Evolutionary conservation across 139 green algal genomes (phyloP).

Genomic region (Chlorella sp.): DNA sequence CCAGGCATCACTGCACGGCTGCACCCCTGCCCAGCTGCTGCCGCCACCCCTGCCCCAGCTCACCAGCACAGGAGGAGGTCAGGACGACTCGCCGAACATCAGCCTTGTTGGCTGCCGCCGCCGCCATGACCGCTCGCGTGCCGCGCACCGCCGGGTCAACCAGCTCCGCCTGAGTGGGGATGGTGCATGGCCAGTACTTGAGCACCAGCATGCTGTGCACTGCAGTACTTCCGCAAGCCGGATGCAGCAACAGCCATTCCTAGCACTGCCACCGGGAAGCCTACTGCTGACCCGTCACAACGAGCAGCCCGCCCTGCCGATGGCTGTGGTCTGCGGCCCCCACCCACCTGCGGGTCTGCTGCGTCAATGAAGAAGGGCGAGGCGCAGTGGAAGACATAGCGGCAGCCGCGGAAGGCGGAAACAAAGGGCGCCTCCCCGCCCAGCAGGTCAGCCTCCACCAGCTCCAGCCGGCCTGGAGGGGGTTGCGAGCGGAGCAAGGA

Average conservation of each 20-base stretch:
- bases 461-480: conserved; percentile 46
- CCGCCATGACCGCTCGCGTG: conserved; percentile 62
- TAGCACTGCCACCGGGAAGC: too few relatives aligned
- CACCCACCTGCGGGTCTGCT: conserved; percentile 27
- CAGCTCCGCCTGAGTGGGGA: conserved; percentile 47
- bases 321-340: too few relatives aligned
- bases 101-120: conserved; percentile 55
- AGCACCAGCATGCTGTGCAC: too few relatives aligned
- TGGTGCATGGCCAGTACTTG: too few relatives aligned
- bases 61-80: conserved; percentile 60
- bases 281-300: too few relatives aligned
- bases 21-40: too few relatives aligned
- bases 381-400: conserved; percentile 84
- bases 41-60: not conserved
- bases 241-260: too few relatives aligned
- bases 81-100: conserved; percentile 69
- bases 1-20: too few relatives aligned
- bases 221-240: too few relatives aligned
- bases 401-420: conserved; percentile 40
- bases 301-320: too few relatives aligned
- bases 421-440: conserved; percentile 49
- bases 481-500: too few relatives aligned
- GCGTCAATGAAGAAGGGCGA: conserved; percentile 75
- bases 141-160: conserved; percentile 66
- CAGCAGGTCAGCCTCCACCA: conserved; percentile 64